Conservation (phyloP, 371 early-diverging fungal species). For the Mucor lusitanicus region DNA sequence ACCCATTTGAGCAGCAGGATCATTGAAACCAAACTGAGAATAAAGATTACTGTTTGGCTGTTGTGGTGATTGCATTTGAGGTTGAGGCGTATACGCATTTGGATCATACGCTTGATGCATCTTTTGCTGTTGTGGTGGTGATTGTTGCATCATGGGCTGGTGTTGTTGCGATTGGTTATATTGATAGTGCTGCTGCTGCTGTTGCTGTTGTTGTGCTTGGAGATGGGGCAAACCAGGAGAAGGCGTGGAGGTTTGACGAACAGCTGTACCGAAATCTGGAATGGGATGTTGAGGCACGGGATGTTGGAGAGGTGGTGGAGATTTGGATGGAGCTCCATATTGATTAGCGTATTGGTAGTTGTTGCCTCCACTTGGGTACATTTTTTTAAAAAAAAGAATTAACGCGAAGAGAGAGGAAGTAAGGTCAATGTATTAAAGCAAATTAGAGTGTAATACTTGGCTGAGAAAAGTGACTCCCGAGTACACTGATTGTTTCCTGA, state of each 20-base stretch:
- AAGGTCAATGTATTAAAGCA: neutral
- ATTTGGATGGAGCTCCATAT: constrained; percentile 32
- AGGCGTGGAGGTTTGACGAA: constrained; percentile 51
- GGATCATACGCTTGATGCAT: constrained; percentile 37
- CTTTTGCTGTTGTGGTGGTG: constrained; percentile 20
- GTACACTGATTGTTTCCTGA: neutral
- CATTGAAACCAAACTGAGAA: constrained; percentile 59
- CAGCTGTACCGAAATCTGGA: constrained; percentile 56
- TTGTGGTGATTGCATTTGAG: constrained; percentile 7
- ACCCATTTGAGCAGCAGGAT: constrained; percentile 92
- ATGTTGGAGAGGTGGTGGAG: constrained; percentile 75
- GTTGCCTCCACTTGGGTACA: constrained; percentile 30
- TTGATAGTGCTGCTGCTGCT: constrained; percentile 24
- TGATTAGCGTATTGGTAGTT: constrained; percentile 24
- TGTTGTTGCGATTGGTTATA: constrained; percentile 29
- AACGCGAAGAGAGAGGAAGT: neutral
- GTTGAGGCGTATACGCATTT: constrained; percentile 46
- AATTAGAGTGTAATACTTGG: neutral
- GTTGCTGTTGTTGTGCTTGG: constrained; percentile 23
- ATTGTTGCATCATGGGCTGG: constrained; percentile 36
- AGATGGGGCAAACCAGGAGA: constrained; percentile 45
- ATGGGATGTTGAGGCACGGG: constrained; percentile 73
- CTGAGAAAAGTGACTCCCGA: neutral
- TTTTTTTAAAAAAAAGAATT: constrained; percentile 3
- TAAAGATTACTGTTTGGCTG: constrained; percentile 38